These are phyloP conservation scores for Postia placenta DNA, from an alignment of 768 basidiomycete genomes.

Conservation along the genomic window DNA sequence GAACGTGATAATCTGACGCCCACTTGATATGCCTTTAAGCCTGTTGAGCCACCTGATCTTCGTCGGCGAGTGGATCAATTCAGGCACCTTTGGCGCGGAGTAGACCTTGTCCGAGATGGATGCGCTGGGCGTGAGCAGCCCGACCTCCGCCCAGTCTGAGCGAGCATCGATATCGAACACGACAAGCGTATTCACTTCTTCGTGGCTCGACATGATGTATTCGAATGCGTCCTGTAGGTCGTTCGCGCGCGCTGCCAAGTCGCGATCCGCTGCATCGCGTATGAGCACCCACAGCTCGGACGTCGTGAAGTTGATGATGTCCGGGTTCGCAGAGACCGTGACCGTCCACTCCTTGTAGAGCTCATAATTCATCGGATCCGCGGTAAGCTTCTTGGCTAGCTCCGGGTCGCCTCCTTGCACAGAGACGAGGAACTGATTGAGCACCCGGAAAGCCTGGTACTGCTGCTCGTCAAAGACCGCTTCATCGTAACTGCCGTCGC, in stretches of 20 bases:
- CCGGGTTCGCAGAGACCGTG: neutral
- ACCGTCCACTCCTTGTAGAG: neutral
- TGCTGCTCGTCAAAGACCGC: neutral
- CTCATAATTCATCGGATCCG: neutral
- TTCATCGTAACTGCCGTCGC: neutral
- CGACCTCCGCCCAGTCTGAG: neutral
- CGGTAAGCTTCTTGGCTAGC: neutral
- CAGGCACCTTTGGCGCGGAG: no score
- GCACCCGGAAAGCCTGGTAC: neutral
- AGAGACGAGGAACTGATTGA: neutral
- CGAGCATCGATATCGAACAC: neutral
- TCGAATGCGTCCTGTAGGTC: neutral
- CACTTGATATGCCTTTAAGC: no score
- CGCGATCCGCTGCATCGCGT: neutral
- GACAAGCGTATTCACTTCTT: neutral
- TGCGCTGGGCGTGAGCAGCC: neutral
- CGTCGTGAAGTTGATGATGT: neutral
- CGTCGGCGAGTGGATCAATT: no score
- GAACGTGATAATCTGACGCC: no score
- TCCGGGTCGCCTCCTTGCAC: neutral
- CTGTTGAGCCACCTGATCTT: no score
- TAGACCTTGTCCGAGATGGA: no score
- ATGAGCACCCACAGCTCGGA: neutral
- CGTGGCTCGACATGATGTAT: neutral
- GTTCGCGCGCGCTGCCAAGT: neutral